Evolutionary conservation across 768 basidiomycete genomes (phyloP), one percentile per base, ranked within the genome.

Genomic region (Mycena haematopus): DNA sequence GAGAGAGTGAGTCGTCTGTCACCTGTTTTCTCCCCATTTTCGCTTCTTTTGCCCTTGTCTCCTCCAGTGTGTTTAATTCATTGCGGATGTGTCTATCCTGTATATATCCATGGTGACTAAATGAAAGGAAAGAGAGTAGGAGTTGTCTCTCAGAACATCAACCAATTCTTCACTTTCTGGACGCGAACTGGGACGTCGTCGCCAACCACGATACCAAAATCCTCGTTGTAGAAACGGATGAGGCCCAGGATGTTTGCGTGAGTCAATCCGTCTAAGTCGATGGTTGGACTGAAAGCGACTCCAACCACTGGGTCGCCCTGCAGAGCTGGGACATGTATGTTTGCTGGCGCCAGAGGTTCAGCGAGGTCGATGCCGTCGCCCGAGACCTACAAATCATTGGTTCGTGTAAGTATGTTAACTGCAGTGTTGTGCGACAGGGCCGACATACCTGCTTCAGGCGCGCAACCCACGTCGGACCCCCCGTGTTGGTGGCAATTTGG

Each of bases 221-320:
- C 49, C 27, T 50, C 49, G n/a, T 50, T 50, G 27, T 50, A 50
- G 27, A 50, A 50, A 6, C 29, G 49, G 27, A 50, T 50, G 49
- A 50, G 49, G 19, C 49, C 17, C 27, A 50, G 49, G 31, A 50
- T 50, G 15, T 15, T 22, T 6, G 27, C 49, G 27, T 50, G 27
- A 24, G 10, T 31, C 27, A 50, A 3, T 7, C 29, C 49, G 19
- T 50, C 15, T 2, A 27, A 3, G 17, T 50, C 29, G 17, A 50
- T 29, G 7, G 27, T 50, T 6, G 49, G 25, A 17, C 17, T 2
- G 29, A 31, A 50, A 31, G 31, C 49, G 17, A 27, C 49, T 15
- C 49, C 27, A 3, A 50, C 29, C 2, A 14, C 29, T 4, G 49
- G 17, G 29, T 50, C 19, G 49, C 6, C 15, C n/a, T 50, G 49